These are phyloP conservation scores for Gliomastix tumulicola DNA, from an alignment of 2,329 filamentous ascomycete species.

Conservation along the genomic window DNA sequence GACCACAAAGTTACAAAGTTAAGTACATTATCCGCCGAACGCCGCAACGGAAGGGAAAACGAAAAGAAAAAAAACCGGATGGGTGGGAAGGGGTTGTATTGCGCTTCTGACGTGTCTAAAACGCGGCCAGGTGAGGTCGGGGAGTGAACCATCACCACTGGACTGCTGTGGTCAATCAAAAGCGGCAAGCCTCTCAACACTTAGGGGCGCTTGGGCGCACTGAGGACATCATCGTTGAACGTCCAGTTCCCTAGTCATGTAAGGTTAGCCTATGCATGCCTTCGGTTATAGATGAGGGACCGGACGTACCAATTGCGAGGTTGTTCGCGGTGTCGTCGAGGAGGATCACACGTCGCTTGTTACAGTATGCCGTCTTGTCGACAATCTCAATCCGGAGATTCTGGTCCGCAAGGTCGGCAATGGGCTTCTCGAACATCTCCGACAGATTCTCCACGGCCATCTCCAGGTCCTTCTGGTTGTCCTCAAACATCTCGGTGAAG, in stretches of 20 bases:
- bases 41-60: no score
- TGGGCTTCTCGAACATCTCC: constrained; percentile 99
- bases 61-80: no score
- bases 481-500: constrained; percentile 92
- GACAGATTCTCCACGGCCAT: constrained; percentile 94
- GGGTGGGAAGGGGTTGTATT: no score
- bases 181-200: no score
- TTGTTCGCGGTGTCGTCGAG: constrained; percentile 91
- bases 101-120: no score
- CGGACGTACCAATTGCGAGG: constrained; percentile 66
- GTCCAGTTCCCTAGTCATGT: constrained; percentile 33
- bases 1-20: no score
- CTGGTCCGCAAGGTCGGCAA: constrained; percentile 73
- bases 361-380: constrained; percentile 98
- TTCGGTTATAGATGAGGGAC: constrained; percentile 19
- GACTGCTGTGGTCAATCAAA: no score
- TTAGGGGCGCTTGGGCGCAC: no score
- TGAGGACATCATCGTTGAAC: constrained; percentile 29
- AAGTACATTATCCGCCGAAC: no score
- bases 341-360: constrained; percentile 81
- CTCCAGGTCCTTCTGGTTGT: constrained; percentile 97
- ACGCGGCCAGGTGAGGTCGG: no score
- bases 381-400: constrained; percentile 97
- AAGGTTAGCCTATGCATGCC: constrained; percentile 13
- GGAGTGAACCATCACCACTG: no score